Base-by-base conservation (phyloP, 2,329 filamentous ascomycete genomes). In the Neocucurbitaria cava region DNA sequence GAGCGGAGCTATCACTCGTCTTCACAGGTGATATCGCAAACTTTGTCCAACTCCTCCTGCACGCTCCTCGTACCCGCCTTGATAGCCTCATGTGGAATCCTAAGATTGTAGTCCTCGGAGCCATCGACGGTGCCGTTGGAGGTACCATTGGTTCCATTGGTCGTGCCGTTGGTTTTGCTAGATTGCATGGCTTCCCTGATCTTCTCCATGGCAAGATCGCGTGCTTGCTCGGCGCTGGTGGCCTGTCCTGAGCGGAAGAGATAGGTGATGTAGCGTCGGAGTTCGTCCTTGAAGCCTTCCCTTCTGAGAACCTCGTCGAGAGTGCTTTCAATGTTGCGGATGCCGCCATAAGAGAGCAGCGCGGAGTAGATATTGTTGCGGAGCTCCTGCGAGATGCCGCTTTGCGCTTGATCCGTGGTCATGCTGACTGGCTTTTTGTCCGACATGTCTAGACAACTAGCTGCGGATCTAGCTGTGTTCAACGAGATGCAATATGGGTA, bases 161-260 rank as follows among this genome's bases (percentile, higher is more conserved):
- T 64, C n/a, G 49, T 46, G 20, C 51, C 61, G 39, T 64, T 60
- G 23, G 51, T 45, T 44, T 53, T 50, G 20, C 50, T 54, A 35
- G 51, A 58, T 38, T 65, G 53, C 31, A 56, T 67, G 40, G 66
- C 58, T 46, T 73, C 63, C 49, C 64, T 48, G 47, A 73, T 64
- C 46, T 63, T 71, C 23, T 73, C 77, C 58, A 84, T 77, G 13
- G 87, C 81, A 26, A 80, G 78, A 17, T 77, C 78, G 69, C 85
- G 77, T 40, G 86, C 77, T 49, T 87, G 83, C 48, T 83, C 81
- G 61, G 83, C 85, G 28, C 79, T 84, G 50, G 80, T 80, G 66
- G 82, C 84, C 49, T 84, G 81, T 42, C 84, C 84, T 23, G 79
- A 82, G 61, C 85, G 82, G 49, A 87, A 81, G 36, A 87, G 78